Conservation (phyloP, 768 basidiomycete genomes). For the Tulasnella sp. region DNA sequence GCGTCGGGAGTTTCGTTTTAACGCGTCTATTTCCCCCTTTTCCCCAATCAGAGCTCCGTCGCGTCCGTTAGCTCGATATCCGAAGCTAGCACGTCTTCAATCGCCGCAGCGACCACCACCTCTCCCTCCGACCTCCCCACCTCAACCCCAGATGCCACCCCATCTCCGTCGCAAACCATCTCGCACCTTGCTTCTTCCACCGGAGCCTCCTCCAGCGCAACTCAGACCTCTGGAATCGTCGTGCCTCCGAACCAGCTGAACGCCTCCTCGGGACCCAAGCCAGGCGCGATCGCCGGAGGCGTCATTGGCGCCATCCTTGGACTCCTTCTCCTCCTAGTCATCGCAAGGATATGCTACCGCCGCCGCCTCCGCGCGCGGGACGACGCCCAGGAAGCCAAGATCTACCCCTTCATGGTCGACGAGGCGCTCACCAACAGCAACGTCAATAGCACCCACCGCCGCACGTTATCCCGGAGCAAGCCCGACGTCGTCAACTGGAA, state of each 20-base stretch:
- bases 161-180: neutral
- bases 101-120: neutral
- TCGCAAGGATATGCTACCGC: neutral
- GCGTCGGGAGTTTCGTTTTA: too few species aligned
- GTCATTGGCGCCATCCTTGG: neutral
- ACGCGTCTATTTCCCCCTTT: neutral
- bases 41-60: neutral
- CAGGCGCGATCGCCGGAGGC: neutral
- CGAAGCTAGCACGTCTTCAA: neutral
- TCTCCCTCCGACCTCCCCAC: neutral
- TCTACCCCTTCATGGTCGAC: neutral
- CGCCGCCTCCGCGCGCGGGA: neutral
- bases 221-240: neutral
- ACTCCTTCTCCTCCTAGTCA: neutral
- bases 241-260: neutral
- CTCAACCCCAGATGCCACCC: neutral
- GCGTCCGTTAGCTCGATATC: neutral
- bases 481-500: slow-evolving; percentile 7
- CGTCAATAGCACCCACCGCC: neutral
- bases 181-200: neutral
- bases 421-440: neutral
- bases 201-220: neutral
- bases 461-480: neutral
- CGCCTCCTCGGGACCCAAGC: neutral
- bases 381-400: neutral